Percentiles rank a stretch among this genome's conserved stretches.
Evolutionary conservation across 2,329 filamentous ascomycete species (phyloP).

Genomic region (Phaeosphaeria sp.): DNA sequence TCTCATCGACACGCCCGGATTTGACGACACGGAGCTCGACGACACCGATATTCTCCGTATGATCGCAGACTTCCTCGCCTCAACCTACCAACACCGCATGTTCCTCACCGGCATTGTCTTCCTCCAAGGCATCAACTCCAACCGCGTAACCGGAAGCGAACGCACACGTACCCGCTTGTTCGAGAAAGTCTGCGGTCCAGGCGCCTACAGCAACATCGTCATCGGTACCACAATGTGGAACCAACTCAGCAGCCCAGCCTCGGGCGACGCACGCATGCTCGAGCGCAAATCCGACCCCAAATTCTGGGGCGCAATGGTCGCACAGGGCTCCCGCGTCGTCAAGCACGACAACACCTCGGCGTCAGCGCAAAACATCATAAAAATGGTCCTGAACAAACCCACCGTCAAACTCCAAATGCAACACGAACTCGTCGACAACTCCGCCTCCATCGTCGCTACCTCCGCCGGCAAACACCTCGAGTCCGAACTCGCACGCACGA

Average conservation of each 20-base stretch:
- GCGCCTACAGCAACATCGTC: constrained; percentile 50
- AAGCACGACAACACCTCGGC: background rate
- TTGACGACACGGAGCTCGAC: constrained; percentile 52
- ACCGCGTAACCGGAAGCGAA: constrained; percentile 48
- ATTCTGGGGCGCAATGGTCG: constrained; percentile 2
- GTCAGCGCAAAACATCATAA: background rate
- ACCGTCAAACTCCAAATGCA: background rate
- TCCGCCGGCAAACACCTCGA: background rate
- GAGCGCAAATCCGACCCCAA: background rate
- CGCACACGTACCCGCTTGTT: constrained; percentile 54
- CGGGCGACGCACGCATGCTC: background rate
- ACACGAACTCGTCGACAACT: background rate
- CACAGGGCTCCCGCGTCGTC: background rate
- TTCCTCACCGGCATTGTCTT: constrained; percentile 55
- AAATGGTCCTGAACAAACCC: background rate
- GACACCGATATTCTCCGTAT: constrained; percentile 53
- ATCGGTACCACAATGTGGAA: constrained; percentile 54
- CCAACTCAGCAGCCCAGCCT: constrained; percentile 3
- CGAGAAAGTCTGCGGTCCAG: constrained; percentile 51
- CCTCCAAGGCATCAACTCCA: constrained; percentile 53
- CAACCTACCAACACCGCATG: constrained; percentile 39
- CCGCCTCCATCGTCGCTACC: background rate
- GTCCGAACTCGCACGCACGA: no score
- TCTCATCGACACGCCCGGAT: constrained; percentile 57
- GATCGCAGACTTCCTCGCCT: constrained; percentile 50